Evolutionary conservation across 108 stramenopile species (phyloP).

Genomic region (Epithemia pelagica): DNA sequence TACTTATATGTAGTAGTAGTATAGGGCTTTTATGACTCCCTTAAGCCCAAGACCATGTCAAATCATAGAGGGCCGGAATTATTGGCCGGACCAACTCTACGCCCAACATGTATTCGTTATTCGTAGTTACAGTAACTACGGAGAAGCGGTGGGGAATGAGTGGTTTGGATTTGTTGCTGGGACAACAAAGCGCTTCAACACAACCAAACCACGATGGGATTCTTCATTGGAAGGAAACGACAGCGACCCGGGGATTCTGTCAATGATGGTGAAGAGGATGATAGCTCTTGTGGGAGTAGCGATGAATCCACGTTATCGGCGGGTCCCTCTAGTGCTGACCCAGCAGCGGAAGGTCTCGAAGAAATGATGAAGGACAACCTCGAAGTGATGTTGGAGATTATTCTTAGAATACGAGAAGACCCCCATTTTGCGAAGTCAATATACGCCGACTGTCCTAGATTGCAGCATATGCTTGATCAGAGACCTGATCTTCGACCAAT

Average conservation of each 20-base stretch:
- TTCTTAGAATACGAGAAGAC: slow-evolving; percentile 37
- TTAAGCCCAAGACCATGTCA: too few relatives aligned
- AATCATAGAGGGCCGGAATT: too few relatives aligned
- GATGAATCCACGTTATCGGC: neutral
- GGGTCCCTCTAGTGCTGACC: neutral
- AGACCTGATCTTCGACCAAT: slow-evolving; percentile 44
- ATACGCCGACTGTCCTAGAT: slow-evolving; percentile 43
- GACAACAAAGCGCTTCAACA: too few relatives aligned
- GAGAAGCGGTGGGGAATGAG: too few relatives aligned
- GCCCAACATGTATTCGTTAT: too few relatives aligned
- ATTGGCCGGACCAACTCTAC: too few relatives aligned
- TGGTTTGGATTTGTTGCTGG: too few relatives aligned
- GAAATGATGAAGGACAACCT: slow-evolving; percentile 36
- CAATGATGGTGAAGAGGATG: neutral
- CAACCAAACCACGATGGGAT: neutral
- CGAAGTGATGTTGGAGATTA: slow-evolving; percentile 38
- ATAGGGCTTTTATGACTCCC: too few relatives aligned
- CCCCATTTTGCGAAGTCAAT: slow-evolving; percentile 35
- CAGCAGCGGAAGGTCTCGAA: neutral
- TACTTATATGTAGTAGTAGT: too few relatives aligned
- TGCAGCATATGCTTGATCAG: slow-evolving; percentile 40
- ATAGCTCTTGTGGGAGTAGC: neutral
- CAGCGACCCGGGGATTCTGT: neutral
- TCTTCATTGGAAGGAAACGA: neutral
- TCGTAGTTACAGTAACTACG: too few relatives aligned